phyloP scores from a whole-genome alignment of 331 rosid genomes.

The Spiraea crenata region DNA sequence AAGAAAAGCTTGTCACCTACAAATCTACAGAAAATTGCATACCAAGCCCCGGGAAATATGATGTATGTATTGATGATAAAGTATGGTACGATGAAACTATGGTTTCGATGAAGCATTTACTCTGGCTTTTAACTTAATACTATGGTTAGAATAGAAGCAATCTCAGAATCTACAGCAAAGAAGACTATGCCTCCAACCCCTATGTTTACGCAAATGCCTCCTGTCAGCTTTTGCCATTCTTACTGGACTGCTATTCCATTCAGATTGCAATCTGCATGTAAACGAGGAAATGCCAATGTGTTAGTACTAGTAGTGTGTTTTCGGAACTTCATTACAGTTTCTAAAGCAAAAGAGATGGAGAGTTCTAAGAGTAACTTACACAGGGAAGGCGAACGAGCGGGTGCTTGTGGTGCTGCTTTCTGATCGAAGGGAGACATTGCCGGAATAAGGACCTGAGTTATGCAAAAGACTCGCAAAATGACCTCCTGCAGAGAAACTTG shows the following conservation, averaged over 20 bases:
- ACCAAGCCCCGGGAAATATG: constrained; percentile 22
- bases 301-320: neutral
- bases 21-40: constrained; percentile 43
- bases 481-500: constrained; percentile 68
- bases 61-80: constrained; percentile 28
- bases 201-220: constrained; percentile 44
- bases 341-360: neutral
- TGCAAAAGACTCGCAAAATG: constrained; percentile 48
- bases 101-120: constrained; percentile 29
- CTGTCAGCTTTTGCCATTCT: constrained; percentile 81
- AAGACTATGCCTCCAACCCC: constrained; percentile 66
- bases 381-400: constrained; percentile 88
- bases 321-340: neutral
- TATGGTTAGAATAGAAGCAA: constrained; percentile 16
- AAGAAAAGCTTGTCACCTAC: constrained; percentile 36
- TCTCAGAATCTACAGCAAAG: constrained; percentile 88
- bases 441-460: constrained; percentile 79
- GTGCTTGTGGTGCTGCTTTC: constrained; percentile 98
- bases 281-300: constrained; percentile 1
- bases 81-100: constrained; percentile 1
- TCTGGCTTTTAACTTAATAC: constrained; percentile 27
- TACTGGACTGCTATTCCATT: constrained; percentile 86
- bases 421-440: constrained; percentile 83
- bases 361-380: constrained; percentile 40
- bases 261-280: constrained; percentile 68